A percentile compares a stretch with the other conserved stretches of the same genome.
Conservation (phyloP, 2,329 filamentous ascomycete genomes). For the Cryphonectria naterciae region DNA sequence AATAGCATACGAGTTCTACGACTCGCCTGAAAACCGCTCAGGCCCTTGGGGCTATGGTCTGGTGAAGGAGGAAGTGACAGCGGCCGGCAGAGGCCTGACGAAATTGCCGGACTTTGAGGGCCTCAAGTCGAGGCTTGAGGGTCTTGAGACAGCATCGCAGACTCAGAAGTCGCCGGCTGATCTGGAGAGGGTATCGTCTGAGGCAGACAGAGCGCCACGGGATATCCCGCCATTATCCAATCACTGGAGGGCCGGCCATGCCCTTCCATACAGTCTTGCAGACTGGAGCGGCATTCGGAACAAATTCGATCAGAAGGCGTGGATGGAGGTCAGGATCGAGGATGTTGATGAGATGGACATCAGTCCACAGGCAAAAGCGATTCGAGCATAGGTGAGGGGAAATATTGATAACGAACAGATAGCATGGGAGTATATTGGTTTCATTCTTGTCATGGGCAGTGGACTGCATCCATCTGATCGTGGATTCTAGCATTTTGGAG, state of each 20-base stretch:
- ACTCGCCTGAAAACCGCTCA: constrained; percentile 46
- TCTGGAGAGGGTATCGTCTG: background rate
- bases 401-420: background rate
- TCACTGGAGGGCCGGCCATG: constrained; percentile 28
- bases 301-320: constrained; percentile 22
- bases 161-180: background rate
- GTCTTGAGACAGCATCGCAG: background rate
- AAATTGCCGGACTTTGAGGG: constrained; percentile 24
- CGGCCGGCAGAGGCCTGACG: constrained; percentile 18
- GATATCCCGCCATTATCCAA: constrained; percentile 22
- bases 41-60: constrained; percentile 44
- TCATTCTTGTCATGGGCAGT: background rate
- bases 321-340: constrained; percentile 22
- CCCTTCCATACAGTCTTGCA: constrained; percentile 24
- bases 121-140: constrained; percentile 21
- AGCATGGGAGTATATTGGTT: background rate
- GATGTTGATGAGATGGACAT: constrained; percentile 18
- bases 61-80: constrained; percentile 36
- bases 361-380: constrained; percentile 8
- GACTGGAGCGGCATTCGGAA: constrained; percentile 22
- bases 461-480: background rate
- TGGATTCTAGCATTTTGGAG: background rate
- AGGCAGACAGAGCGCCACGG: background rate
- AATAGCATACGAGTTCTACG: constrained; percentile 64
- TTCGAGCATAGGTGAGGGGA: constrained; percentile 11